Percentiles rank a stretch among this genome's conserved stretches.
Evolutionary conservation across 352 stramenopile species (phyloP).

Genomic region (Globisporangium rhizosaccharum): DNA sequence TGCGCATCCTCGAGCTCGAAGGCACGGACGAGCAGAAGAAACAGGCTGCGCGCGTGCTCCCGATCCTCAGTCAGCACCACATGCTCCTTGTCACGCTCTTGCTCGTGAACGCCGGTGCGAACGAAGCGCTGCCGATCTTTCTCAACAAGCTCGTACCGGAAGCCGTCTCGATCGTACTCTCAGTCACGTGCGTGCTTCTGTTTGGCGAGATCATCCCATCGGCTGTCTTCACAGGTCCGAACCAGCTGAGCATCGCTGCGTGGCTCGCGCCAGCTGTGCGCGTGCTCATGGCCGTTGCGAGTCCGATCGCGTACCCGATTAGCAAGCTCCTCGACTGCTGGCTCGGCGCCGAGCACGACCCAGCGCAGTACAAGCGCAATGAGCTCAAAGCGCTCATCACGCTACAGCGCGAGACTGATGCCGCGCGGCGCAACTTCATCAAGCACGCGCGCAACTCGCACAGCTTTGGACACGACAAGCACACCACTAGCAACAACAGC

Average conservation of each 20-base stretch:
- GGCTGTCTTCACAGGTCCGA: slow-evolving; percentile 92
- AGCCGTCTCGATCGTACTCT: slow-evolving; percentile 88
- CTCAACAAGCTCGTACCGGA: slow-evolving; percentile 85
- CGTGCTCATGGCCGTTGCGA: slow-evolving; percentile 83
- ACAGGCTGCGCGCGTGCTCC: slow-evolving; percentile 70
- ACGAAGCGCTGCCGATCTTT: slow-evolving; percentile 93
- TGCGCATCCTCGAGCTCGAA: slow-evolving; percentile 75
- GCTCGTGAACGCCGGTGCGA: slow-evolving; percentile 90
- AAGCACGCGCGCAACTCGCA: slow-evolving; percentile 16
- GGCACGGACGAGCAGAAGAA: slow-evolving; percentile 68
- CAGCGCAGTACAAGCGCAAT: slow-evolving; percentile 82
- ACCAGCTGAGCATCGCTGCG: slow-evolving; percentile 89
- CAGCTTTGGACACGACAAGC: not conserved
- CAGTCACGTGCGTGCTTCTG: slow-evolving; percentile 92
- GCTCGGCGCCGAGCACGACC: slow-evolving; percentile 74
- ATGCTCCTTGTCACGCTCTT: slow-evolving; percentile 92
- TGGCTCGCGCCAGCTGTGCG: slow-evolving; percentile 79
- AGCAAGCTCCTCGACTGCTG: slow-evolving; percentile 85
- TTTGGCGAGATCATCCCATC: slow-evolving; percentile 95
- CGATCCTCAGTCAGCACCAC: slow-evolving; percentile 90
- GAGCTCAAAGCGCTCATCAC: slow-evolving; percentile 88
- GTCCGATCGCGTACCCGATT: slow-evolving; percentile 90
- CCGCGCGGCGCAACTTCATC: slow-evolving; percentile 27
- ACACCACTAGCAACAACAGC: slow-evolving; percentile 3
- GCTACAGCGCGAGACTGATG: slow-evolving; percentile 58